Base-by-base conservation (phyloP, 306 rosid genomes). In the Pueraria montana region DNA sequence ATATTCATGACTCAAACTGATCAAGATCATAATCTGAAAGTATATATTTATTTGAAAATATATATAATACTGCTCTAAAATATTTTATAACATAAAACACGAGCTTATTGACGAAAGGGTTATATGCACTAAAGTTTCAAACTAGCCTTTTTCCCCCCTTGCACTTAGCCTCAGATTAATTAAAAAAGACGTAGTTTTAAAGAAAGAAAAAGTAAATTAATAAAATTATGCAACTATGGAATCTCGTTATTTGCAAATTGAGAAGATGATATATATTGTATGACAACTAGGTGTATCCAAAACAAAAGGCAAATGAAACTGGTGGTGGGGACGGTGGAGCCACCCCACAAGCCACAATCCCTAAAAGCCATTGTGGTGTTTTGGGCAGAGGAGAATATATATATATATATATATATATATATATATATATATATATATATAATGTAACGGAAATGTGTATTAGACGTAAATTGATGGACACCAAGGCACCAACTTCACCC, bases 271-370 rank as follows among this genome's bases (percentile, higher is more conserved):
- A 34, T 34, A 4, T 0, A 34, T 5, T 34, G 40, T 34, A 34
- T 34, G 0, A 5, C 40, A 34, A 34, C 6, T 34, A 34, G 40
- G 40, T 5, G 40, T 34, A 34, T 34, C 40, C 40, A 34, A 78
- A 27, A 70, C 40, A 34, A 78, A 27, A 70, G 62, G 62, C 5
- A 55, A 55, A 55, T 53, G 2, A 16, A 40, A 59, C 13, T 58
- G 84, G 88, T 75, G 80, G 85, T 42, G 76, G 48, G 14, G 30
- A 80, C 24, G 80, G 90, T 89, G 92, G 94, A 85, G 87, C 89
- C 92, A 80, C 75, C 72, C 77, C 68, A 68, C 43, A 42, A 74
- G 8, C 30, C 50, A 0, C 40, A 34, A 34, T 34, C 40, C 5
- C 40, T 7, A 32, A 32, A 69, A 53, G 52, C 72, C 91, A 89